Percentiles rank a stretch among this genome's conserved stretches.
phyloP scores from a whole-genome alignment of 2,329 filamentous ascomycete species.

The Rutstroemia sp. region DNA sequence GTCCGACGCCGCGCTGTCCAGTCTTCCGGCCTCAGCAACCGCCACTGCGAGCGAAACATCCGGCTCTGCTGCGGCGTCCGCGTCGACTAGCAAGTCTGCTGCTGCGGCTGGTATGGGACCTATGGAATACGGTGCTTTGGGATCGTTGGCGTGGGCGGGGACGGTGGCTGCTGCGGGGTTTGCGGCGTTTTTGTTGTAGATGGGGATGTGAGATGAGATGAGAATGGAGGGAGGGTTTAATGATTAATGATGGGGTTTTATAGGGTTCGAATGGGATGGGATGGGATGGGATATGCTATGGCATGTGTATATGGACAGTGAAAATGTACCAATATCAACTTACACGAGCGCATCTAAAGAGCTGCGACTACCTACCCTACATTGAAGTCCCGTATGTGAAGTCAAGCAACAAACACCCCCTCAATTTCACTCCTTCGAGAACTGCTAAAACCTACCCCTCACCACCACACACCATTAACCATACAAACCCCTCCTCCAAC shows the following conservation, averaged over 20 bases:
- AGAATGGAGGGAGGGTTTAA: background rate
- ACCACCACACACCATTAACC: too few species aligned
- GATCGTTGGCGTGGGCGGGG: constrained; percentile 12
- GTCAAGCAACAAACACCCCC: too few species aligned
- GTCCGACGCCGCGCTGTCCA: constrained; percentile 12
- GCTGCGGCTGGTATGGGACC: constrained; percentile 6
- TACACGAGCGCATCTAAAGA: too few species aligned
- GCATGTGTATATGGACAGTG: too few species aligned
- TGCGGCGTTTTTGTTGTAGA: constrained; percentile 14
- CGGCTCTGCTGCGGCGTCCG: background rate
- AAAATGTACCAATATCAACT: too few species aligned
- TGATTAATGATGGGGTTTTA: background rate
- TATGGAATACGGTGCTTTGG: constrained; percentile 7
- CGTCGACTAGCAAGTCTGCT: constrained; percentile 4
- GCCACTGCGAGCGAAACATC: background rate
- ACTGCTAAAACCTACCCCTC: too few species aligned
- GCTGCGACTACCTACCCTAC: too few species aligned
- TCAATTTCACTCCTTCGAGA: too few species aligned
- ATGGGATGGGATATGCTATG: too few species aligned
- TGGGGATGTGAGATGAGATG: constrained; percentile 1
- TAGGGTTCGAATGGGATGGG: too few species aligned
- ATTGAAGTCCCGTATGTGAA: too few species aligned
- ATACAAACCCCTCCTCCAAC: too few species aligned
- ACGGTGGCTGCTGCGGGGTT: constrained; percentile 13
- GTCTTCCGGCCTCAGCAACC: constrained; percentile 11